Evolutionary conservation across 2,329 filamentous ascomycete genomes (phyloP), one percentile per base, ranked within the genome.

Genomic region (Aspergillus glaucus): DNA sequence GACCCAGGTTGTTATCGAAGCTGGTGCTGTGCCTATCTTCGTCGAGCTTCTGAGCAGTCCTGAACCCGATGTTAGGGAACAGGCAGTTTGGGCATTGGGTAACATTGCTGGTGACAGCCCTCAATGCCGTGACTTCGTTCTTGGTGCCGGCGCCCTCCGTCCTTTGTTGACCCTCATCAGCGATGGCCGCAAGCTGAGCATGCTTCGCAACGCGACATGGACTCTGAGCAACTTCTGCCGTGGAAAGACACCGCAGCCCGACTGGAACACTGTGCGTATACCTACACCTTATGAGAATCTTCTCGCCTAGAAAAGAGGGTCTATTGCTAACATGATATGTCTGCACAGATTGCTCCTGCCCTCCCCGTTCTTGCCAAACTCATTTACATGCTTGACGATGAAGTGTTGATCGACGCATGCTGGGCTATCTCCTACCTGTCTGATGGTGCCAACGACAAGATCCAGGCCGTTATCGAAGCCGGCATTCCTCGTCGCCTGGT

Each of bases 61-160:
- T 52, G 93, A 98, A 75, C 92, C 93, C 47, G 93, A 98, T 79
- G 93, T 98, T 41, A 82, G 93, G 59, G 93, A 98, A 75, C 93
- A 98, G 74, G 93, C 93, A 50, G 93, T 98, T 48, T 98, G 93
- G 93, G 93, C 93, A 41, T 79, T 98, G 47, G 93, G 93, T 66
- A 98, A 98, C 76, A 98, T 98, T 75, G 93, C 93, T 57, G 93
- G 93, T 74, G 93, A 98, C 71, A 97, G 92, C 78, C 93, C 93
- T 56, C 85, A 89, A 65, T 98, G 93, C 82, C 86, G 93, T 64
- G 93, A 98, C 73, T 98, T 95, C 68, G 93, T 98, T 52, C 81
- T 98, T 50, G 85, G 85, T 70, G 89, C 88, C 58, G 91, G 91
- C 63, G 93, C 93, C 54, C 82, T 98, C 46, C 89, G 89, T 71